Evolutionary conservation across 2,329 filamentous ascomycete genomes (phyloP).

Genomic region (Emericellopsis atlantica): DNA sequence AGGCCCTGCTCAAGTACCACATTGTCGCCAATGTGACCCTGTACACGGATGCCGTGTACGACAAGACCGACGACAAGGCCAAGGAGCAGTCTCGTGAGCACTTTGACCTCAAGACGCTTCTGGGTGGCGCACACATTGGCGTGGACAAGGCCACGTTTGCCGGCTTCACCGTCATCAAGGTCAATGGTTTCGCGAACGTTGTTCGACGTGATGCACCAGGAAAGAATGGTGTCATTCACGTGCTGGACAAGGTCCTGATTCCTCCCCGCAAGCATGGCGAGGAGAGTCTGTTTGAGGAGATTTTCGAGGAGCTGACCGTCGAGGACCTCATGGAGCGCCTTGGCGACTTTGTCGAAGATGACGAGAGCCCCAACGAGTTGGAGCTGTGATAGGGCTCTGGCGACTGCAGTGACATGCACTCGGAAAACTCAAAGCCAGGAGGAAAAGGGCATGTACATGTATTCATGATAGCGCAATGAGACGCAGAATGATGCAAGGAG

Average conservation of each 20-base stretch:
- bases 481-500: no score
- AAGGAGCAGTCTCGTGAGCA: conserved; percentile 23
- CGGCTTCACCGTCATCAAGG: conserved; percentile 56
- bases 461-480: no score
- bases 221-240: conserved; percentile 72
- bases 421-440: no score
- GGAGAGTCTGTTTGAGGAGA: neutral
- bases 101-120: conserved; percentile 61
- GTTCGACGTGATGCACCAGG: conserved; percentile 58
- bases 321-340: conserved; percentile 16
- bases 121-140: conserved; percentile 51
- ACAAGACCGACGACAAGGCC: conserved; percentile 11
- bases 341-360: conserved; percentile 11
- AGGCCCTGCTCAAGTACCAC: conserved; percentile 68
- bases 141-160: conserved; percentile 60
- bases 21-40: conserved; percentile 61
- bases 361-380: neutral
- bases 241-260: conserved; percentile 60
- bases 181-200: conserved; percentile 63
- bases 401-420: neutral
- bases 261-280: conserved; percentile 46
- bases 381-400: neutral
- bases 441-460: no score
- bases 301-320: conserved; percentile 11
- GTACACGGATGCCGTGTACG: conserved; percentile 74